Base-by-base conservation (phyloP, 108 stramenopile species). In the Skeletonema tropicum region DNA sequence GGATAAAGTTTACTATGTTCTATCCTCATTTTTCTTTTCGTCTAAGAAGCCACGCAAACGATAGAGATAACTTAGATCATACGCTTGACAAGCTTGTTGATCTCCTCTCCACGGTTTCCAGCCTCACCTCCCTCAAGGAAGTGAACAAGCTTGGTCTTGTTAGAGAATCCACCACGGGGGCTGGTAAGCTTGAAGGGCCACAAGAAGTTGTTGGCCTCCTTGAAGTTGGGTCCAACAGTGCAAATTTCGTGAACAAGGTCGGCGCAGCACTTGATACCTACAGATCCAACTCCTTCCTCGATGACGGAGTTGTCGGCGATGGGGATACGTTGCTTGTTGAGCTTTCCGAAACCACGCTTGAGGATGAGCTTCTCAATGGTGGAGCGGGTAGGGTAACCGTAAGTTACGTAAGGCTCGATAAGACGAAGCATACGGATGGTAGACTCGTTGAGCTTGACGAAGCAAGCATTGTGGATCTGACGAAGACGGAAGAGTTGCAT, bases 291-390 rank as follows among this genome's bases (percentile, higher is more conserved):
- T 41, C 90, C 95, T 31, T 97, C 91, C 74, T 95, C 85, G 61
- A 99, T 86, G 30, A 98, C 97, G 32, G 86, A 80, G 92, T 99
- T 99, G 78, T 96, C 92, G 36, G 86, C 93, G 75, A 99, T 92
- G 72, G 99, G 97, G 71, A 99, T 92, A 66, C 94, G 94, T 83
- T 96, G 94, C 90, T 97, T 97, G 89, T 91, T 85, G 75, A 99
- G 84, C 94, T 99, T 99, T 70, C 97, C 99, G 73, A 98, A 99
- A 60, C 99, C 99, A 85, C 99, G 95, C 97, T 99, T 99, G 95
- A 95, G 97, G 64, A 99, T 83, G 52, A 99, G 91, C 88, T 97
- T 96, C 74, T 94, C 85, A 67, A 99, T 88, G 59, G 97, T 96
- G 63, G 95, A 87, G 45, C 97, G 93, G 73, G 96, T 84, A 61